Evolutionary conservation across 2,329 filamentous ascomycete species (phyloP), one percentile per base, ranked within the genome.

Genomic region (Pyrenochaeta sp.): DNA sequence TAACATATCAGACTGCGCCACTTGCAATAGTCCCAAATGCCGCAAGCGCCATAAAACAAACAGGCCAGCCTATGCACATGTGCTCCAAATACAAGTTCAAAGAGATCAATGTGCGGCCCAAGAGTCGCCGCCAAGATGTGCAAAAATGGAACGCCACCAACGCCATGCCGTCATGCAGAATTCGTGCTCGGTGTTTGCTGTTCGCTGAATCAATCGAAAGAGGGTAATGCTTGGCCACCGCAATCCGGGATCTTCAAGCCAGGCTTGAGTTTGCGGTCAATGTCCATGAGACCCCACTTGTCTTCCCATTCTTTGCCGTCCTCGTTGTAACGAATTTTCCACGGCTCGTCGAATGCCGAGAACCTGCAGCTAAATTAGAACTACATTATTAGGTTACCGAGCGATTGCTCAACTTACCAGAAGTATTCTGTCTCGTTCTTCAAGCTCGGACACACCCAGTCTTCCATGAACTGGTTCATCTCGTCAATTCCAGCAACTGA

Each of bases 331-430:
- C 78, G 72, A 54, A 90, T 82, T 81, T 98, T 97, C 94, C 94
- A 98, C 2, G 93, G 93, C 83, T 98, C 94, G 74, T 98, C 94
- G 75, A 97, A 98, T 9, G 93, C 92, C 74, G 93, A 91, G 76
- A 98, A 97, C 87, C 86, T 87, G 58, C 25, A 49, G 1, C 5
- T 30, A 27, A 22, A 51, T 67, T 60, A 61, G 56, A 12, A n/a
- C 25, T 45, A 30, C 8, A 34, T 2, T 47, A 34, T 32, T 22
- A 22, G 25, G n/a, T 36, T 28, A 25, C 15, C 19, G 45, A 12
- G 24, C 1, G 28, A 9, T 3, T 39, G 5, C 12, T 32, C 25
- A 50, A 76, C 85, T 77, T 77, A 89, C 94, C 94, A 98, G 74
- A 97, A 97, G 77, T 96, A 98, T 66, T 96, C 88, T 1, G 93